Evolutionary conservation across 2,329 filamentous ascomycete genomes (phyloP).

Genomic region (Exophiala phaeomuriformis): DNA sequence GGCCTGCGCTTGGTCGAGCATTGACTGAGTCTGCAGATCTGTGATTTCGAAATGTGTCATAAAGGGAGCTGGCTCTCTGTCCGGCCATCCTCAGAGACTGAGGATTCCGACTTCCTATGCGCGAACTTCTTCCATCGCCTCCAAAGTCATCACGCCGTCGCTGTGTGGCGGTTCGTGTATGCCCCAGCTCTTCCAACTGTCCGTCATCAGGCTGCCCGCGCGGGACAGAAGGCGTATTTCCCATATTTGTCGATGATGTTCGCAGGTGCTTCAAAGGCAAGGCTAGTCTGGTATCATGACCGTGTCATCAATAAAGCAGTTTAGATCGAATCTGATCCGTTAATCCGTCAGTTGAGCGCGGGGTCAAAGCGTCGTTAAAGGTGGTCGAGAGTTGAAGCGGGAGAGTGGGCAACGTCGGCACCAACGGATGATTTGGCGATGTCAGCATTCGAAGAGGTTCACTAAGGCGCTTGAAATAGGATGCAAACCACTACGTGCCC

Average conservation of each 20-base stretch:
- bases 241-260: slow-evolving; percentile 12
- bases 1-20: slow-evolving; percentile 8
- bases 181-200: slow-evolving; percentile 12
- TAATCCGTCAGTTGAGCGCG: not conserved
- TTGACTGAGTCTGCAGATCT: slow-evolving; percentile 18
- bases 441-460: slow-evolving; percentile 11
- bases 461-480: slow-evolving; percentile 6
- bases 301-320: not conserved
- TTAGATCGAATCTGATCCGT: not conserved
- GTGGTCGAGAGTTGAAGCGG: not conserved
- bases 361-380: not conserved
- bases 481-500: not conserved
- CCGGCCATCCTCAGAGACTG: slow-evolving; percentile 13
- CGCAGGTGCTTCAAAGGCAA: slow-evolving; percentile 7
- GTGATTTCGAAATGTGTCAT: slow-evolving; percentile 28
- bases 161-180: slow-evolving; percentile 3
- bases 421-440: not conserved
- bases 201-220: slow-evolving; percentile 10
- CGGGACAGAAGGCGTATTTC: slow-evolving; percentile 17
- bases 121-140: slow-evolving; percentile 8
- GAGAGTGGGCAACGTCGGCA: not conserved
- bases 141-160: not conserved
- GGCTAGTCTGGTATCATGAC: slow-evolving; percentile 16
- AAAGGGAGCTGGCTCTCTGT: slow-evolving; percentile 21
- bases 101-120: slow-evolving; percentile 14